phyloP scores from a whole-genome alignment of 371 early-diverging fungal genomes.

The Haplosporangium sp. region DNA sequence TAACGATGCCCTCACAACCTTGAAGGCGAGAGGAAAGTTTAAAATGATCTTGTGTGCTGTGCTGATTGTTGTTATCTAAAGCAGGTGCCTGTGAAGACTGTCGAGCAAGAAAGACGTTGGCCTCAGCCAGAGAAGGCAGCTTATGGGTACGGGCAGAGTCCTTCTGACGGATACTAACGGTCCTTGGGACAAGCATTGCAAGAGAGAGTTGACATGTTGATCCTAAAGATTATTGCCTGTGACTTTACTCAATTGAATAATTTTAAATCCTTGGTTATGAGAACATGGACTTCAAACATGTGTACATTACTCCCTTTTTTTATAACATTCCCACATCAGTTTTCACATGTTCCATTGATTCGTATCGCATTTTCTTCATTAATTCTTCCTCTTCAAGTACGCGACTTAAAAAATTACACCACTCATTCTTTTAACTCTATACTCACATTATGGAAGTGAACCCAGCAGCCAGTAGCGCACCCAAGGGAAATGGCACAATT shows the following conservation, averaged over 20 bases:
- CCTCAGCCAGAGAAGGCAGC: conserved; percentile 19
- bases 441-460: conserved; percentile 7
- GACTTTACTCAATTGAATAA: background rate
- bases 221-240: background rate
- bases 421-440: background rate
- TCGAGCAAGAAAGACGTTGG: conserved; percentile 3
- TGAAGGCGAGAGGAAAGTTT: no score
- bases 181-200: conserved; percentile 47
- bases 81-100: background rate
- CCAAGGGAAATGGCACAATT: conserved; percentile 1
- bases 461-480: background rate
- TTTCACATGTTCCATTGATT: background rate
- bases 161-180: conserved; percentile 18
- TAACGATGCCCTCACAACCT: no score
- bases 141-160: background rate
- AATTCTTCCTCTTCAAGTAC: no score
- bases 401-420: no score
- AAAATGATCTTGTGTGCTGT: background rate
- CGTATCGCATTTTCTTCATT: background rate
- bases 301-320: no score
- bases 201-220: background rate
- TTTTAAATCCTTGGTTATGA: background rate
- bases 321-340: background rate
- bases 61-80: background rate
- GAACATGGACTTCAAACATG: no score